Conservation (phyloP, 768 basidiomycete genomes). For the Hortiboletus campestris region DNA sequence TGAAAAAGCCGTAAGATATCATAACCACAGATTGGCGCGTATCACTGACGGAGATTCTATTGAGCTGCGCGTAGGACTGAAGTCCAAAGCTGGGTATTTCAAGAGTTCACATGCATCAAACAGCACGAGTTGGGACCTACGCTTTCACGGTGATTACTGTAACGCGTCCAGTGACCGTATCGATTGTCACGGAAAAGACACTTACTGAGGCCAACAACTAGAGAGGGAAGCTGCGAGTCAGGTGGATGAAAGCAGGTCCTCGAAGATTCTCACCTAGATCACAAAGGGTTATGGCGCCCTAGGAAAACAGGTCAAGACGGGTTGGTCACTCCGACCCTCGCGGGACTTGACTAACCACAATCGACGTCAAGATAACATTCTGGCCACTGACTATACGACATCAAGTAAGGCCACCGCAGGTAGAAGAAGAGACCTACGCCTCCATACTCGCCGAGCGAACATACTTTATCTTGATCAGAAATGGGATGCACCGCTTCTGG, state of each 20-base stretch:
- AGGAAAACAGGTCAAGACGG: conserved; percentile 10
- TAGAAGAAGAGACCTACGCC: conserved; percentile 35
- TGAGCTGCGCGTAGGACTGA: conserved; percentile 35
- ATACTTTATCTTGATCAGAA: conserved; percentile 30
- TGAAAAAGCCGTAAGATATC: conserved; percentile 22
- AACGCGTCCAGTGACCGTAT: not conserved
- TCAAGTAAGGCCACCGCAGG: not conserved
- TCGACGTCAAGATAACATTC: conserved; percentile 40
- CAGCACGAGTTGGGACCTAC: conserved; percentile 30
- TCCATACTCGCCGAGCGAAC: conserved; percentile 49
- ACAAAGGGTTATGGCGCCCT: conserved; percentile 36
- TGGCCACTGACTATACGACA: conserved; percentile 42
- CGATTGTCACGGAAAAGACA: not conserved
- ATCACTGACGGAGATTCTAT: conserved; percentile 39
- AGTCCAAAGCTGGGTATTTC: conserved; percentile 36
- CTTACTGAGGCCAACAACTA: conserved; percentile 16
- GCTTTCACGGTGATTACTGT: conserved; percentile 51
- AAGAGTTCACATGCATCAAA: not conserved
- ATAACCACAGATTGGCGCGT: not conserved
- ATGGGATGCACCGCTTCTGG: not conserved
- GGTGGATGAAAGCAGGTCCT: not conserved
- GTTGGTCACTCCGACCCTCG: not conserved
- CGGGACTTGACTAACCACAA: conserved; percentile 41
- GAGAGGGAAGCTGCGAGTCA: not conserved
- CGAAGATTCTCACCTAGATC: conserved; percentile 42